A percentile compares a stretch with the other conserved stretches of the same genome.
Evolutionary conservation across 2,329 filamentous ascomycete species (phyloP).

Genomic region (Talaromyces verruculosus): DNA sequence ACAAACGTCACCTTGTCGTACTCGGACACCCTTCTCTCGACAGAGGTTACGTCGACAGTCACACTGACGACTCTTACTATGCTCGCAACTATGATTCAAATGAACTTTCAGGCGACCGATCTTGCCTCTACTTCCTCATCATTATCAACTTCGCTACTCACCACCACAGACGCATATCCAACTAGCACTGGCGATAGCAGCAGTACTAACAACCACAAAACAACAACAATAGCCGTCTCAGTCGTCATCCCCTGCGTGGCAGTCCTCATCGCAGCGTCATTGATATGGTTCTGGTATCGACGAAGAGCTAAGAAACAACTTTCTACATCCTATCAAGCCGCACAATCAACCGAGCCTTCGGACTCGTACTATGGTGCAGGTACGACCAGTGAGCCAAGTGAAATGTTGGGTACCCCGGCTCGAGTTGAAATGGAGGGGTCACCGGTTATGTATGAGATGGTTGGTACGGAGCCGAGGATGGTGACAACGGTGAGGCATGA

Average conservation of each 20-base stretch:
- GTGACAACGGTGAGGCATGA: not conserved
- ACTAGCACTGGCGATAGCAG: not conserved
- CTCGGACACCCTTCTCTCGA: not conserved
- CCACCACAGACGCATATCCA: not conserved
- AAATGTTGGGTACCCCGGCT: not conserved
- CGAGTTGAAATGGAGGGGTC: not conserved
- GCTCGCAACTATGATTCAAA: constrained; percentile 5
- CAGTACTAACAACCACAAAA: not conserved
- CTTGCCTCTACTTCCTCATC: not conserved
- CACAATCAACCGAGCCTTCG: not conserved
- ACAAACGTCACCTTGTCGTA: not conserved
- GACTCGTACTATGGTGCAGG: not conserved
- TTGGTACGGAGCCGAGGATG: not conserved
- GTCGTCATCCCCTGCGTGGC: constrained; percentile 11
- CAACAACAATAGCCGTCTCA: constrained; percentile 10
- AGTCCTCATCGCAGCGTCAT: not conserved
- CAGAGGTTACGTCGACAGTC: not conserved
- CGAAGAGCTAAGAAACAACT: not conserved
- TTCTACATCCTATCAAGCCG: not conserved
- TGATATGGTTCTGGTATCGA: constrained; percentile 16
- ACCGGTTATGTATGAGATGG: not conserved
- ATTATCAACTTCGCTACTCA: not conserved
- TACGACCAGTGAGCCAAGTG: not conserved
- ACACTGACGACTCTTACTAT: not conserved
- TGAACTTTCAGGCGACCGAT: constrained; percentile 10